A percentile compares a stretch with the other conserved stretches of the same genome.
Conservation (phyloP, 179 eudicot genomes). For the Silene noctiflora region DNA sequence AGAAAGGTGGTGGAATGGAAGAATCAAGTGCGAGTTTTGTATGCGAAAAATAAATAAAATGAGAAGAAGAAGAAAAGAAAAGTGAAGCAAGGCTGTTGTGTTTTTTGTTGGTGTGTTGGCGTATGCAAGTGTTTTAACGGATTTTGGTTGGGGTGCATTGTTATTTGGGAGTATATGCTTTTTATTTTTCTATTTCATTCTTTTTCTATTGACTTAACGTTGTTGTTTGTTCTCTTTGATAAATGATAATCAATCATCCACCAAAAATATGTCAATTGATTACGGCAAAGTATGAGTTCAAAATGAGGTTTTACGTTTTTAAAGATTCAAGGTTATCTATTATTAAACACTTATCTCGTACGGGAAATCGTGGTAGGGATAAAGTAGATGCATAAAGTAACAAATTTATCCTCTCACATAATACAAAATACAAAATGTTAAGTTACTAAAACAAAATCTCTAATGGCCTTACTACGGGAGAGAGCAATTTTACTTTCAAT, state of each 20-base stretch:
- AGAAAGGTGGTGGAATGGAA: slow-evolving; percentile 21
- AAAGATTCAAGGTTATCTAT: too few species aligned
- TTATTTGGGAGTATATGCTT: slow-evolving; percentile 7
- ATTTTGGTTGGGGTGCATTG: slow-evolving; percentile 5
- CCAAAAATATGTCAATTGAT: neutral
- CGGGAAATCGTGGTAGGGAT: too few species aligned
- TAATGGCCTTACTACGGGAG: too few species aligned
- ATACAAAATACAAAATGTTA: too few species aligned
- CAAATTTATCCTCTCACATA: too few species aligned
- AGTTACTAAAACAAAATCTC: too few species aligned
- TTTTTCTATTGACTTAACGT: neutral
- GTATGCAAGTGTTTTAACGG: slow-evolving; percentile 5
- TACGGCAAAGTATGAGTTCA: too few species aligned
- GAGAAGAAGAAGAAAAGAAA: neutral
- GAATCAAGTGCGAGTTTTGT: slow-evolving; percentile 8
- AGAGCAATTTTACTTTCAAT: too few species aligned
- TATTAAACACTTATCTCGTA: too few species aligned
- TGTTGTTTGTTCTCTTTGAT: neutral
- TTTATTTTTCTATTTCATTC: neutral
- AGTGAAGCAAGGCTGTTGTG: neutral
- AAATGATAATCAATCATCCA: neutral
- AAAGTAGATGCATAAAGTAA: too few species aligned
- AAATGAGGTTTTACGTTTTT: too few species aligned
- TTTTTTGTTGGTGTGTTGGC: slow-evolving; percentile 1
- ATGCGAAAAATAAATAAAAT: neutral